A percentile compares a stretch with the other conserved stretches of the same genome.
Evolutionary conservation across 139 green algal species (phyloP).

Genomic region (Chlorella sorokiniana): DNA sequence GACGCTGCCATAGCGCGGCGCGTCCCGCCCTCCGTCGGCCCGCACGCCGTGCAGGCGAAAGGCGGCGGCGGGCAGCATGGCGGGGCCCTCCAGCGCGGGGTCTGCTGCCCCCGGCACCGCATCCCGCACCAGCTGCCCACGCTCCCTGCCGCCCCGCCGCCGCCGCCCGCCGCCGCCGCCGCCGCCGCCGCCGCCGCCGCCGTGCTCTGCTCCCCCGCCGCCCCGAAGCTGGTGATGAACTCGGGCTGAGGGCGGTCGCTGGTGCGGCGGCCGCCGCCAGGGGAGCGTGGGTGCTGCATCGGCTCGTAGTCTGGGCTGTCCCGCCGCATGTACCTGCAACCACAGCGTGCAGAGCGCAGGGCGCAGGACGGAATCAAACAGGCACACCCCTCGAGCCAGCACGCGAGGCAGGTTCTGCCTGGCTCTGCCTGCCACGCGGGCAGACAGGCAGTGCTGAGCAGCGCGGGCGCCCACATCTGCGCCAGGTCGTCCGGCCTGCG

Average conservation of each 20-base stretch:
- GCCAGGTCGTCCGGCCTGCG: slow-evolving; percentile 1
- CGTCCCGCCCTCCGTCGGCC: neutral
- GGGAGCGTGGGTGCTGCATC: slow-evolving; percentile 7
- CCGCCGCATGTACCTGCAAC: neutral
- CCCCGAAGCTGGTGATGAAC: slow-evolving; percentile 50
- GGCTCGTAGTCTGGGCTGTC: slow-evolving; percentile 15
- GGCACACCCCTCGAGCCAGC: no score
- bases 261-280: neutral
- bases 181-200: neutral
- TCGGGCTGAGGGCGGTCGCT: slow-evolving; percentile 16
- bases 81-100: slow-evolving; percentile 3
- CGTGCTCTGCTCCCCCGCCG: neutral
- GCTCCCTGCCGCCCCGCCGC: neutral
- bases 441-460: neutral
- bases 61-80: slow-evolving; percentile 12
- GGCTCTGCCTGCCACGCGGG: neutral
- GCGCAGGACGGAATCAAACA: no score
- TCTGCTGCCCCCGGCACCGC: slow-evolving; percentile 22
- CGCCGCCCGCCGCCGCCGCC: neutral
- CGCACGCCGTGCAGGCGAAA: slow-evolving; percentile 32
- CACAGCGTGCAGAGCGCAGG: neutral
- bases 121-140: neutral
- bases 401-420: no score
- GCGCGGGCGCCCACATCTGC: slow-evolving; percentile 7
- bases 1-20: neutral